A percentile compares a stretch with the other conserved stretches of the same genome.
These are phyloP conservation scores for Eucalyptus pumila DNA, from an alignment of 345 rosid genomes.

Conservation along the genomic window DNA sequence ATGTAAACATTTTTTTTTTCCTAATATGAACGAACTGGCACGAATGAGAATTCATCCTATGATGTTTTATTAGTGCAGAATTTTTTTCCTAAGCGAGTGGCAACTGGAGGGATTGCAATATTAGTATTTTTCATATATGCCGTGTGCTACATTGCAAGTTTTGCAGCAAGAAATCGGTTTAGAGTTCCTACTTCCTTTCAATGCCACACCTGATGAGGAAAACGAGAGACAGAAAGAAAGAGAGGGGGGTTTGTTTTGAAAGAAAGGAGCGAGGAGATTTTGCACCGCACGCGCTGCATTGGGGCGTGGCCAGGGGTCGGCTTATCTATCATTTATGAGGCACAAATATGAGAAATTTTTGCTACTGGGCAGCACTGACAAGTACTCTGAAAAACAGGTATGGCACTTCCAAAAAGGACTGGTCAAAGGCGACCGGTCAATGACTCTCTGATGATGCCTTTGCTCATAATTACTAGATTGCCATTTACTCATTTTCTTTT, in stretches of 20 bases:
- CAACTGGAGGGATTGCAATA: background rate
- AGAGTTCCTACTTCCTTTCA: background rate
- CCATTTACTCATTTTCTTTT: slow-evolving; percentile 10
- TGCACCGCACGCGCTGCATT: background rate
- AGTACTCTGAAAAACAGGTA: background rate
- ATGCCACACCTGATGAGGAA: too few species aligned
- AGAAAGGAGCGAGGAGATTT: background rate
- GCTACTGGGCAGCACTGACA: background rate
- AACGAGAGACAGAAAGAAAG: background rate
- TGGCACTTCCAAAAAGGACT: slow-evolving; percentile 6
- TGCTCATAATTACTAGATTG: slow-evolving; percentile 2
- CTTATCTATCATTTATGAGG: slow-evolving; percentile 5
- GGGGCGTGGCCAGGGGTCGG: background rate
- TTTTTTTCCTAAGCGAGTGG: background rate
- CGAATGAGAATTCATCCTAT: background rate
- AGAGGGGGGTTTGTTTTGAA: background rate
- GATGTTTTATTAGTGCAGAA: background rate
- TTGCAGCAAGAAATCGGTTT: background rate
- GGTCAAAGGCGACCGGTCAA: slow-evolving; percentile 53
- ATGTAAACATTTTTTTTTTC: background rate
- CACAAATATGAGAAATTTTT: slow-evolving; percentile 4
- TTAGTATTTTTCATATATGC: background rate
- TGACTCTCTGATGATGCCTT: slow-evolving; percentile 8
- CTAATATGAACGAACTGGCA: background rate
- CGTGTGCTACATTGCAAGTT: background rate